These are phyloP conservation scores for Phytophthora uliginosa DNA, from an alignment of 352 stramenopile genomes.

Conservation along the genomic window DNA sequence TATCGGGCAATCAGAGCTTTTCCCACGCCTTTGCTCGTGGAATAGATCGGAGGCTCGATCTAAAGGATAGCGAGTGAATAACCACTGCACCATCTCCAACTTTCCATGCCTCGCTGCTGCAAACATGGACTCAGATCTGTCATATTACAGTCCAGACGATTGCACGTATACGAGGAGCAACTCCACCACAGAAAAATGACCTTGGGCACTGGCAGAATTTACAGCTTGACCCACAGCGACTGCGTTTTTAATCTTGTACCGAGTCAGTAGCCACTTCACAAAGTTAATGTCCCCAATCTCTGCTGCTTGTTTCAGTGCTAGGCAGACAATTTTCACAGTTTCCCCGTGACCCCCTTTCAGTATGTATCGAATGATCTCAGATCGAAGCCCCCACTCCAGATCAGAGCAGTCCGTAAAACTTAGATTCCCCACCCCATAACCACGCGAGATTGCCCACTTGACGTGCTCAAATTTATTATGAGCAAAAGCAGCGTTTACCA, in stretches of 20 bases:
- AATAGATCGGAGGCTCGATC: background rate
- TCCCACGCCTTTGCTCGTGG: background rate
- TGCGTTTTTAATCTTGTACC: background rate
- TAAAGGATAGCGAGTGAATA: background rate
- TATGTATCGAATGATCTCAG: background rate
- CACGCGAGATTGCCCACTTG: background rate
- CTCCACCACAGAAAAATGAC: background rate
- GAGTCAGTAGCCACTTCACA: background rate
- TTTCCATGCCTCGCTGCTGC: too few relatives aligned
- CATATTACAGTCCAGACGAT: background rate
- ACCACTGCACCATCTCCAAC: too few relatives aligned
- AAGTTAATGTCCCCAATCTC: background rate
- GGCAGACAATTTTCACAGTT: background rate
- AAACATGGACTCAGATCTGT: background rate
- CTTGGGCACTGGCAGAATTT: background rate
- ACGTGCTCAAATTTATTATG: too few relatives aligned
- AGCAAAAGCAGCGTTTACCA: too few relatives aligned
- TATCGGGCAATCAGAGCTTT: background rate
- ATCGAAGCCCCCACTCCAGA: background rate
- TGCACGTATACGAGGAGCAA: background rate
- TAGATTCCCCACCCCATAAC: background rate
- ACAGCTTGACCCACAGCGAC: background rate
- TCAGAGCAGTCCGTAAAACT: background rate
- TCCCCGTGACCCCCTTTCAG: background rate
- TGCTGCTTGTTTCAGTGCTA: background rate